Evolutionary conservation across 1,284 basidiomycete species (phyloP).

Genomic region (Rhodofomes roseus): DNA sequence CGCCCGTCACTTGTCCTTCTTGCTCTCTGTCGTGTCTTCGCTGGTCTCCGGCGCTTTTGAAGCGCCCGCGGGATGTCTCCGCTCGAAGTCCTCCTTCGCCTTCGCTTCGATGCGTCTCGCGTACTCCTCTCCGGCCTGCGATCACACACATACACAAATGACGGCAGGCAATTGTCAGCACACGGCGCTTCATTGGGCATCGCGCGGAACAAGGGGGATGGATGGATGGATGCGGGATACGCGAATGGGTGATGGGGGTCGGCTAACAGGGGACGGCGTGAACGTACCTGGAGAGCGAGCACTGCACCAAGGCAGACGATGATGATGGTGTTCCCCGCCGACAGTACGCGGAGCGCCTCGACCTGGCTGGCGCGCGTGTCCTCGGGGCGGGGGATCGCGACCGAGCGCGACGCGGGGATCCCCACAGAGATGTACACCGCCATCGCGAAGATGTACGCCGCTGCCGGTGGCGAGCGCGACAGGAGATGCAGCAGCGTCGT

Average conservation of each 20-base stretch:
- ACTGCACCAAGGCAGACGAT: constrained; percentile 64
- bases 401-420: constrained; percentile 71
- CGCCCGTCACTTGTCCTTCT: constrained; percentile 32
- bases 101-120: constrained; percentile 60
- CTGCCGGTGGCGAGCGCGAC: constrained; percentile 34
- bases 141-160: neutral
- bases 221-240: constrained; percentile 12
- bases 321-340: constrained; percentile 83
- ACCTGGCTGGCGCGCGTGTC: constrained; percentile 64
- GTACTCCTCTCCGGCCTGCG: constrained; percentile 83
- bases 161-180: neutral
- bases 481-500: neutral
- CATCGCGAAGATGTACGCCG: constrained; percentile 68
- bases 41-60: constrained; percentile 4
- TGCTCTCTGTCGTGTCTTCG: constrained; percentile 21
- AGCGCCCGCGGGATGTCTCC: constrained; percentile 14
- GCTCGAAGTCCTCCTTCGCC: constrained; percentile 44
- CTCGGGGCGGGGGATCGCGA: constrained; percentile 51
- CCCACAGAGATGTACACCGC: constrained; percentile 80
- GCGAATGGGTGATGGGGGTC: constrained; percentile 4
- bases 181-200: constrained; percentile 6
- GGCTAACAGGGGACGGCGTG: constrained; percentile 3
- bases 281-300: constrained; percentile 65
- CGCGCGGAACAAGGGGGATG: constrained; percentile 10
- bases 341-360: constrained; percentile 76